A percentile compares a stretch with the other conserved stretches of the same genome.
These are phyloP conservation scores for Cicer chorassanicum DNA, from an alignment of 306 rosid genomes.

Conservation along the genomic window DNA sequence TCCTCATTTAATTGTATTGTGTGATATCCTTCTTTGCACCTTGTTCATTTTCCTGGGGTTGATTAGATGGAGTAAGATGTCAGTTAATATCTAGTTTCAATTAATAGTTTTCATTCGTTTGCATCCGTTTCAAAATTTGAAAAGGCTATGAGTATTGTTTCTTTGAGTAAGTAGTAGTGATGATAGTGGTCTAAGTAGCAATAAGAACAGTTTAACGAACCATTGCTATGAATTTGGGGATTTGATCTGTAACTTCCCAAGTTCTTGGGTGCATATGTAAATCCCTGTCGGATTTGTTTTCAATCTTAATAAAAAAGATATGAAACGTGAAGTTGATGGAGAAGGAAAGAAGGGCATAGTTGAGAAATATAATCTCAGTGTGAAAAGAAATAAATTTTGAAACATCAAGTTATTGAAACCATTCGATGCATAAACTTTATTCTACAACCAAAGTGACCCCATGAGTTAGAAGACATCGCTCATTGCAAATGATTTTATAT, in stretches of 20 bases:
- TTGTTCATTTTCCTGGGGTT: conserved; percentile 17
- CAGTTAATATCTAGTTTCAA: conserved; percentile 21
- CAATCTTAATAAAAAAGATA: background rate
- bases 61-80: conserved; percentile 33
- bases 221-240: conserved; percentile 32
- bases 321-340: conserved; percentile 27
- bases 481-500: background rate
- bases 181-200: conserved; percentile 22
- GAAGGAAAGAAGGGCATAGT: conserved; percentile 1
- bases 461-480: background rate
- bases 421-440: conserved; percentile 10
- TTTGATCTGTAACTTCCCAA: conserved; percentile 19
- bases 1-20: conserved; percentile 19
- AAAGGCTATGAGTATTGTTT: conserved; percentile 2
- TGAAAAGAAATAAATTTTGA: conserved; percentile 28
- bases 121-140: background rate
- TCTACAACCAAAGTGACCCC: conserved; percentile 23
- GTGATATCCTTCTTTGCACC: conserved; percentile 12
- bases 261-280: conserved; percentile 3
- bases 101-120: conserved; percentile 12
- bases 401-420: conserved; percentile 22
- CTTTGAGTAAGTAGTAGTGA: conserved; percentile 3
- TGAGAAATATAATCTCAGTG: background rate
- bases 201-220: background rate
- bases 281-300: background rate